These are phyloP conservation scores for Fusarium luffae DNA, from an alignment of 2,329 filamentous ascomycete species.

Conservation along the genomic window DNA sequence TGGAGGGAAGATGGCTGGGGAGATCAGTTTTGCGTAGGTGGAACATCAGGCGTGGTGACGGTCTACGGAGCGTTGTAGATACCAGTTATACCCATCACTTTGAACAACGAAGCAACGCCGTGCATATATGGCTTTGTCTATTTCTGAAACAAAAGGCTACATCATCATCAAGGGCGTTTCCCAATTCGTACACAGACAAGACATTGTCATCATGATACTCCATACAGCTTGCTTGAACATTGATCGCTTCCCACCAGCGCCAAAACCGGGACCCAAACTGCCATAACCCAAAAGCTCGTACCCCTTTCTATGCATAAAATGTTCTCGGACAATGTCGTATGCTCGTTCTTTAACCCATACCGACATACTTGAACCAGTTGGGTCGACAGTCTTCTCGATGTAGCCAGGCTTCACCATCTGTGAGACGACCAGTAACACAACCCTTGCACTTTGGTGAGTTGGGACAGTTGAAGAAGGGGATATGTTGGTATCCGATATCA, in stretches of 20 bases:
- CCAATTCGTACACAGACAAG: constrained; percentile 25
- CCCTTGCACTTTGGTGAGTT: constrained; percentile 94
- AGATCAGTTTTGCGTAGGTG: constrained; percentile 72
- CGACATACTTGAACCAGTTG: constrained; percentile 96
- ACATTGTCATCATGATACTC: constrained; percentile 20
- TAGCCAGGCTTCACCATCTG: constrained; percentile 86
- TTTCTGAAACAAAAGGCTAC: constrained; percentile 2
- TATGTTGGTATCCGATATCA: constrained; percentile 98
- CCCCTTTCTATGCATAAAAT: constrained; percentile 24
- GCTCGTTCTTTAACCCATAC: constrained; percentile 70
- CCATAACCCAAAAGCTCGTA: constrained; percentile 9
- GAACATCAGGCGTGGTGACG: constrained; percentile 73
- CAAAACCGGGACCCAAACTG: constrained; percentile 24
- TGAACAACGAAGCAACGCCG: not conserved
- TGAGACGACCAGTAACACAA: constrained; percentile 87
- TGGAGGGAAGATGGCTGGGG: constrained; percentile 72
- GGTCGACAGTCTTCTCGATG: constrained; percentile 93
- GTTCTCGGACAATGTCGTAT: constrained; percentile 19
- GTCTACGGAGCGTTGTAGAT: constrained; percentile 62
- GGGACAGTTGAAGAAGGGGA: constrained; percentile 98
- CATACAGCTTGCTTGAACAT: constrained; percentile 18
- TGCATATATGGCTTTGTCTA: not conserved
- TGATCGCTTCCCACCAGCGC: constrained; percentile 35
- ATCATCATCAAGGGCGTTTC: constrained; percentile 32
- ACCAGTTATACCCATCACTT: constrained; percentile 22